Evolutionary conservation across 257 asterid genomes (phyloP).

Genomic region (Lithospermum erythrorhizon): DNA sequence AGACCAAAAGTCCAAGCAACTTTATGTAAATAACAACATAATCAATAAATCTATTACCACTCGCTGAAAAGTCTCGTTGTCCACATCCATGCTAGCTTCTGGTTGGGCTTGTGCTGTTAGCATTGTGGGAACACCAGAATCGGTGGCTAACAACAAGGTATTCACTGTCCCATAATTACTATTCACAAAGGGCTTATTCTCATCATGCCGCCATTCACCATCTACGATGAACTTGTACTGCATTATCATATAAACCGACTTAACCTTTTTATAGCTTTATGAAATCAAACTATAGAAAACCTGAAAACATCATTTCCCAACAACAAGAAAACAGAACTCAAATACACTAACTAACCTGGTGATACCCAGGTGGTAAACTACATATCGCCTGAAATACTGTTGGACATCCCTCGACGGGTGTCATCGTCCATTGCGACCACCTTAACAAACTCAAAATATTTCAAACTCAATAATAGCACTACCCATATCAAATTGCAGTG

Average conservation of each 20-base stretch:
- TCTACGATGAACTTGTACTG: slow-evolving; percentile 95
- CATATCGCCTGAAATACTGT: slow-evolving; percentile 68
- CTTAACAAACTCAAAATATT: slow-evolving; percentile 13
- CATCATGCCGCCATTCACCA: slow-evolving; percentile 96
- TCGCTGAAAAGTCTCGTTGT: slow-evolving; percentile 64
- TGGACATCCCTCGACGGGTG: slow-evolving; percentile 83
- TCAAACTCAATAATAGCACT: slow-evolving; percentile 7
- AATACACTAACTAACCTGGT: slow-evolving; percentile 48
- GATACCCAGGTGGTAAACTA: slow-evolving; percentile 69
- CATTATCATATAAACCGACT: slow-evolving; percentile 6
- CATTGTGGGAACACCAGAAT: slow-evolving; percentile 40
- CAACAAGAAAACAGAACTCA: neutral
- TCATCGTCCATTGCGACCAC: slow-evolving; percentile 84
- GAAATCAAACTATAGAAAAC: neutral
- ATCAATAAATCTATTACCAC: slow-evolving; percentile 36
- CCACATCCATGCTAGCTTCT: slow-evolving; percentile 85
- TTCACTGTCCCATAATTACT: slow-evolving; percentile 74
- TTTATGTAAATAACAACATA: neutral
- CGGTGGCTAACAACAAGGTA: slow-evolving; percentile 61
- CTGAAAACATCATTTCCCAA: neutral
- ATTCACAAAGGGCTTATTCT: slow-evolving; percentile 55
- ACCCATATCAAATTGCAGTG: neutral
- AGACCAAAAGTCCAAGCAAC: too few species aligned
- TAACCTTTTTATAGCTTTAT: neutral
- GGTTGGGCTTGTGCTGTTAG: slow-evolving; percentile 44